Evolutionary conservation across 2,329 filamentous ascomycete species (phyloP).

Genomic region (Intubia oerlemansii): DNA sequence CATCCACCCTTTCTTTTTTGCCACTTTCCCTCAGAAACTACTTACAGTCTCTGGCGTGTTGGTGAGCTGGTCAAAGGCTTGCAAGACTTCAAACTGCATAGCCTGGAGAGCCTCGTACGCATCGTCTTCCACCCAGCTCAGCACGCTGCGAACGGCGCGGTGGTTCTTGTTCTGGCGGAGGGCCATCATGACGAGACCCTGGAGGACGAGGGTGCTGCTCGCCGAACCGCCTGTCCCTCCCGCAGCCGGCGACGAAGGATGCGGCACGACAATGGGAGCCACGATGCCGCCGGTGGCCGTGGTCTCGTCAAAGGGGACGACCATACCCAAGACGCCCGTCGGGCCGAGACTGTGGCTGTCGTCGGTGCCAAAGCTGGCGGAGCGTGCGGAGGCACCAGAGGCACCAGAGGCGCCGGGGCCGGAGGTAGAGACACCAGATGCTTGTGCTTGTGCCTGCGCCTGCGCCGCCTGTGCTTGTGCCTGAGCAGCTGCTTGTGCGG

Average conservation of each 20-base stretch:
- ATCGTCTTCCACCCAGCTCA: constrained; percentile 63
- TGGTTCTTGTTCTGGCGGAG: constrained; percentile 66
- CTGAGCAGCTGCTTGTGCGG: no score
- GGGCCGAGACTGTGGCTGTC: no score
- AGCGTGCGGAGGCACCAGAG: constrained; percentile 1
- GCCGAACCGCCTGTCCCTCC: no score
- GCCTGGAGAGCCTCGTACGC: constrained; percentile 50
- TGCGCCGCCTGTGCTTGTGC: no score
- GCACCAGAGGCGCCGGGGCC: not conserved
- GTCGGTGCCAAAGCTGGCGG: constrained; percentile 2
- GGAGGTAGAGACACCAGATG: no score
- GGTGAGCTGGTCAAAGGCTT: constrained; percentile 66
- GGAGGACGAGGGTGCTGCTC: constrained; percentile 45
- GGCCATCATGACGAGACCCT: constrained; percentile 62
- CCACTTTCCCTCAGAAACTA: no score
- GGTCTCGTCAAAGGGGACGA: constrained; percentile 11
- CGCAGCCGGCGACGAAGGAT: constrained; percentile 35
- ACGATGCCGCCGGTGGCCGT: constrained; percentile 53
- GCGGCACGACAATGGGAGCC: constrained; percentile 49
- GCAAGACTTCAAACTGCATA: constrained; percentile 63
- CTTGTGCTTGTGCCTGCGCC: no score
- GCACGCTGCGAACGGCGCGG: constrained; percentile 47
- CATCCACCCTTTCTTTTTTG: no score
- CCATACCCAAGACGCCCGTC: no score
- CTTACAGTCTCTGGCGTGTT: constrained; percentile 33